A percentile compares a stretch with the other conserved stretches of the same genome.
Conservation (phyloP, 2,329 filamentous ascomycete species). For the Nemania diffusa region DNA sequence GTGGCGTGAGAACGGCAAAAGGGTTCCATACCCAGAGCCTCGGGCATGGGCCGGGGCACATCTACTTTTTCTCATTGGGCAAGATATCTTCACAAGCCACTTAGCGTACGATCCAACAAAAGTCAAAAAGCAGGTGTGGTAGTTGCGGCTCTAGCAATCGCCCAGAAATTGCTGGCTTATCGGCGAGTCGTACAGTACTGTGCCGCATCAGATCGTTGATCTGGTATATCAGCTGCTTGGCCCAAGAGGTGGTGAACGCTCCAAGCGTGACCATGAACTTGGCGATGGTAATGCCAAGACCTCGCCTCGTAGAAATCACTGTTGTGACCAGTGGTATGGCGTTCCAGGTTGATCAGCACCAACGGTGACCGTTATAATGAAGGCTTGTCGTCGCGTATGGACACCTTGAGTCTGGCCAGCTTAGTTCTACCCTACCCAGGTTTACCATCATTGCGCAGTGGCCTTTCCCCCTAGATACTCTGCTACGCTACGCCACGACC, state of each 20-base stretch:
- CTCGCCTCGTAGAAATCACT: constrained; percentile 27
- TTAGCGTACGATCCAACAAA: constrained; percentile 32
- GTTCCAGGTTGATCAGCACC: constrained; percentile 18
- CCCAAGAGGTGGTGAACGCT: constrained; percentile 10
- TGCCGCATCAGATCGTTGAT: neutral
- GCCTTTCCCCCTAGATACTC: neutral
- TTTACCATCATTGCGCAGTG: neutral
- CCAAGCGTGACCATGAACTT: constrained; percentile 36
- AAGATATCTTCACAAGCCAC: neutral
- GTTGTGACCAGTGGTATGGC: neutral
- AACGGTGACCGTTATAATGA: neutral
- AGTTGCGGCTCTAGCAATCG: constrained; percentile 16
- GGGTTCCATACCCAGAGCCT: constrained; percentile 27
- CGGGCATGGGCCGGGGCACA: constrained; percentile 7
- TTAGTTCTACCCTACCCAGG: neutral
- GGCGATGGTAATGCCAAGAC: constrained; percentile 40
- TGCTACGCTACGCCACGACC: no score
- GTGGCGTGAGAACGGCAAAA: constrained; percentile 16
- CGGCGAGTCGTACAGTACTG: neutral
- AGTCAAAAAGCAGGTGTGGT: constrained; percentile 34
- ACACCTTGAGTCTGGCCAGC: constrained; percentile 16
- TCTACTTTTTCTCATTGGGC: constrained; percentile 19
- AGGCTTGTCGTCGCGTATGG: constrained; percentile 14
- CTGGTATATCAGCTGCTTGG: constrained; percentile 18
- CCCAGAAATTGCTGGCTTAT: neutral